These are phyloP conservation scores for Aspergillus phoenicis DNA, from an alignment of 2,329 filamentous ascomycete species.

Conservation along the genomic window DNA sequence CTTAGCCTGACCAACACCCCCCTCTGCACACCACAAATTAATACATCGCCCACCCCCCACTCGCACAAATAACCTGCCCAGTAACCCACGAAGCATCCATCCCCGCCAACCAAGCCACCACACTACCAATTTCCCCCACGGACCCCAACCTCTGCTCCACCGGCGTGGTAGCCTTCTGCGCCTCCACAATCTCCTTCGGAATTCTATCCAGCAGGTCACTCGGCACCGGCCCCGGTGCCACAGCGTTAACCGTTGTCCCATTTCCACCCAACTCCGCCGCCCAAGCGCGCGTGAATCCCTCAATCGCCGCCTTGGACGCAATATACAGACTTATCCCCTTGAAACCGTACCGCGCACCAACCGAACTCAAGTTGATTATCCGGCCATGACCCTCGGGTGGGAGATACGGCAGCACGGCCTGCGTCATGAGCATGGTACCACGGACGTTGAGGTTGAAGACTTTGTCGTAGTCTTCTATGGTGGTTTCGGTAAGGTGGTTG, in stretches of 20 bases:
- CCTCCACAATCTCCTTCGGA: constrained; percentile 45
- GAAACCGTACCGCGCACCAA: constrained; percentile 52
- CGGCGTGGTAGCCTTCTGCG: constrained; percentile 46
- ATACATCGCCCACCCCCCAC: constrained; percentile 7
- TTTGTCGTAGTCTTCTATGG: not conserved
- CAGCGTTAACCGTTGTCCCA: constrained; percentile 63
- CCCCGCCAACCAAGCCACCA: constrained; percentile 8
- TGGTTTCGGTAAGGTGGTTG: not conserved
- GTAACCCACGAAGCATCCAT: constrained; percentile 9
- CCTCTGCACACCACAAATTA: not conserved
- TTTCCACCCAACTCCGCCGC: constrained; percentile 59
- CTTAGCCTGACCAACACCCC: not conserved
- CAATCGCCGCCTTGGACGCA: constrained; percentile 62
- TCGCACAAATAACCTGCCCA: not conserved
- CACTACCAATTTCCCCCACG: constrained; percentile 1
- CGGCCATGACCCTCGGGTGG: not conserved
- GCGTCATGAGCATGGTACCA: constrained; percentile 5
- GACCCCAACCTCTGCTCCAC: constrained; percentile 4
- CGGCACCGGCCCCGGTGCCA: constrained; percentile 62
- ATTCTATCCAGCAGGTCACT: constrained; percentile 61
- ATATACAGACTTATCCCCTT: constrained; percentile 54
- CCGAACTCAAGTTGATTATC: constrained; percentile 10
- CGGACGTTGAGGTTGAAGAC: constrained; percentile 15
- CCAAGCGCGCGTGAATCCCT: constrained; percentile 62
- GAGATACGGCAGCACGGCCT: constrained; percentile 11